phyloP scores from a whole-genome alignment of 164 flowering plant genomes.

The Euptelea pleiosperma region DNA sequence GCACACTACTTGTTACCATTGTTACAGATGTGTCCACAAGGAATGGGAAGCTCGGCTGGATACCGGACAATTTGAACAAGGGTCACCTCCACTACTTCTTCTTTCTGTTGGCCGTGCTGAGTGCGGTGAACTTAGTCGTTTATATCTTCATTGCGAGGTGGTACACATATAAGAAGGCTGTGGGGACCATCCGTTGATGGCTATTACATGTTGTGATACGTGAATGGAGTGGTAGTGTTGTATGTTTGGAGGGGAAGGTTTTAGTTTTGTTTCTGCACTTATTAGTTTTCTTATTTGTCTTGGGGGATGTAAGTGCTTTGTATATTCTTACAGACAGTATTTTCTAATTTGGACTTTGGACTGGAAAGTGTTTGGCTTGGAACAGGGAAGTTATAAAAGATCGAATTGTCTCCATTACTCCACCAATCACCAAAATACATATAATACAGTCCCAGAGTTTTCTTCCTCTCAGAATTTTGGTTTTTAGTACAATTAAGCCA shows the following conservation, averaged over 20 bases:
- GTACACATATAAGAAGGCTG: constrained; percentile 63
- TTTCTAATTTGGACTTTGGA: background rate
- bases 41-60: constrained; percentile 64
- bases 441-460: no score
- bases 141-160: constrained; percentile 53
- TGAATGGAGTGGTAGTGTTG: no score
- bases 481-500: background rate
- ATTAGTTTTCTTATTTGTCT: background rate
- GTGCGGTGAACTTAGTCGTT: constrained; percentile 49
- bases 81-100: constrained; percentile 71
- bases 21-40: constrained; percentile 47
- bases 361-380: background rate
- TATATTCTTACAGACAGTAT: background rate
- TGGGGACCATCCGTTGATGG: constrained; percentile 38
- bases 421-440: background rate
- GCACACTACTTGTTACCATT: constrained; percentile 63
- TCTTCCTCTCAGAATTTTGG: no score
- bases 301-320: background rate
- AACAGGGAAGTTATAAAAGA: background rate
- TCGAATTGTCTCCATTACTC: background rate
- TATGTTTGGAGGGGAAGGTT: background rate
- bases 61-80: constrained; percentile 66
- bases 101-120: constrained; percentile 54
- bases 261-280: background rate
- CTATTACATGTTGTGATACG: background rate